Conservation (phyloP, 768 basidiomycete genomes). For the Trametes cinnabarina region DNA sequence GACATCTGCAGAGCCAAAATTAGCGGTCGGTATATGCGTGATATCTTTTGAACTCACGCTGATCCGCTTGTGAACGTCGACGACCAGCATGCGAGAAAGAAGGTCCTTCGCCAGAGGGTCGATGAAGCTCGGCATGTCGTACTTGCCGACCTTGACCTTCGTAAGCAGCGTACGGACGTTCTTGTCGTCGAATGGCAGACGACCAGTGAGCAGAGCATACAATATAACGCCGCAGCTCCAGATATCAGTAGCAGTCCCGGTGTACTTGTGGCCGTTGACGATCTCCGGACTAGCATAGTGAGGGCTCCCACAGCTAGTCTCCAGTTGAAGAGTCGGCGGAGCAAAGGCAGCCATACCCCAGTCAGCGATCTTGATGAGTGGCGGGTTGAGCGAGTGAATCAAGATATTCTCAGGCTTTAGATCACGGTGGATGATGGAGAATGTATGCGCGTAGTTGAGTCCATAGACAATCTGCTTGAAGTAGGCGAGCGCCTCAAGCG, state of each 20-base stretch:
- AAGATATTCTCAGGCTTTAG: constrained; percentile 98
- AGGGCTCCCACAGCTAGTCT: constrained; percentile 94
- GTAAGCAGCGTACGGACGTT: constrained; percentile 71
- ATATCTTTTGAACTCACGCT: constrained; percentile 49
- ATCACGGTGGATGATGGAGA: constrained; percentile 97
- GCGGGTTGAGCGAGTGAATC: constrained; percentile 76
- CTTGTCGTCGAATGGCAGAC: constrained; percentile 93
- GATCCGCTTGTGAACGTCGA: constrained; percentile 77
- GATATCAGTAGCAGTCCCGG: constrained; percentile 88
- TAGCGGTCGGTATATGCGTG: neutral
- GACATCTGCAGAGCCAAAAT: constrained; percentile 57
- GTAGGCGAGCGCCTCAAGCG: constrained; percentile 81
- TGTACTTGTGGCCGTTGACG: constrained; percentile 85
- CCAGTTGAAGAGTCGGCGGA: constrained; percentile 77
- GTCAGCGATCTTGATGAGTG: constrained; percentile 93
- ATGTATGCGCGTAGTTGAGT: constrained; percentile 94
- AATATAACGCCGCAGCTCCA: constrained; percentile 97
- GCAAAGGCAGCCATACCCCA: constrained; percentile 99
- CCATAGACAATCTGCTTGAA: constrained; percentile 96
- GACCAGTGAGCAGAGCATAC: constrained; percentile 84
- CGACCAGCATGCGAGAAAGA: constrained; percentile 82
- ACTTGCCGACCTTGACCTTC: constrained; percentile 87
- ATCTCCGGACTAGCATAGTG: constrained; percentile 98
- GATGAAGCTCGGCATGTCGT: constrained; percentile 77
- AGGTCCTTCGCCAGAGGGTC: constrained; percentile 85